phyloP scores from a whole-genome alignment of 108 stramenopile genomes.

The Asterionellopsis glacialis region DNA sequence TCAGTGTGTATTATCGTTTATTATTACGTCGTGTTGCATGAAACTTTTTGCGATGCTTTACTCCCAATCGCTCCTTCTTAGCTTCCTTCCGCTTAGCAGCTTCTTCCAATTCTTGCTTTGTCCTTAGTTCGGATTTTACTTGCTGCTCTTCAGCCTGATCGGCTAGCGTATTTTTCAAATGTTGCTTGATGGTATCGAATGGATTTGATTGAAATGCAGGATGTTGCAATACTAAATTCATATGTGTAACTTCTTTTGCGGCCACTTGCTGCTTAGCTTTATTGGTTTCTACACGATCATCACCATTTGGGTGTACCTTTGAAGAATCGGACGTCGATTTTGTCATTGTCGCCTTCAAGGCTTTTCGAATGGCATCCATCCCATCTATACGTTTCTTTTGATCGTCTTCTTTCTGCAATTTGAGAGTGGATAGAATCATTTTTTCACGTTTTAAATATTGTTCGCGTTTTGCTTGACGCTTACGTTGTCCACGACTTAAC shows the following conservation, averaged over 20 bases:
- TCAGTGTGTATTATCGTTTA: neutral
- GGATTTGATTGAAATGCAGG: conserved; percentile 72
- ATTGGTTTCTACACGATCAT: conserved; percentile 24
- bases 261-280: conserved; percentile 53
- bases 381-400: conserved; percentile 80
- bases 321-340: conserved; percentile 5
- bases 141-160: conserved; percentile 36
- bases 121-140: conserved; percentile 24
- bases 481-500: conserved; percentile 77
- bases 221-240: conserved; percentile 71
- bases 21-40: neutral
- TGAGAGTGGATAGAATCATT: conserved; percentile 70
- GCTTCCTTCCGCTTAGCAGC: conserved; percentile 25
- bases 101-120: conserved; percentile 19
- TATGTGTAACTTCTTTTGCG: conserved; percentile 51
- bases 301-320: neutral
- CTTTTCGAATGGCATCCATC: conserved; percentile 69
- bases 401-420: conserved; percentile 52
- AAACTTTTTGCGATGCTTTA: conserved; percentile 19
- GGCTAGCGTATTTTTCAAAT: conserved; percentile 66
- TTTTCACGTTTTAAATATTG: conserved; percentile 73
- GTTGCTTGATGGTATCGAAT: conserved; percentile 73
- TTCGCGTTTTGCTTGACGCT: conserved; percentile 71
- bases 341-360: conserved; percentile 25
- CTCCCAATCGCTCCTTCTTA: conserved; percentile 42